phyloP scores from a whole-genome alignment of 768 basidiomycete species.

The Leccinum variicolor region DNA sequence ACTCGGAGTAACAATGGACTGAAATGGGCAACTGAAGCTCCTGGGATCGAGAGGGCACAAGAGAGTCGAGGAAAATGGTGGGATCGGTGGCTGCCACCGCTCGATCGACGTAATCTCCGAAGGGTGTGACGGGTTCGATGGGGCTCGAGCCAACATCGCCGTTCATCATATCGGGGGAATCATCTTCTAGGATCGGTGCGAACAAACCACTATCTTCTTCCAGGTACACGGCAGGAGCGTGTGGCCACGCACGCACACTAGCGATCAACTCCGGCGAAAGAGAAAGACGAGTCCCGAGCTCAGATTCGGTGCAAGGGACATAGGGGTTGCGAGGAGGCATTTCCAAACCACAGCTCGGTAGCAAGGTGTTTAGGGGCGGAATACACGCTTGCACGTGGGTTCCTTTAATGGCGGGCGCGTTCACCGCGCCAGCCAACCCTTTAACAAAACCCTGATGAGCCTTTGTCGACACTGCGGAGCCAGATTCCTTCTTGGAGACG shows the following conservation, averaged over 20 bases:
- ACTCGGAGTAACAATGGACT: conserved; percentile 25
- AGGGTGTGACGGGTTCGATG: conserved; percentile 71
- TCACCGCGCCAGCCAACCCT: conserved; percentile 75
- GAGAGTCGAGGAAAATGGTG: conserved; percentile 22
- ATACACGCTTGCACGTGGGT: conserved; percentile 77
- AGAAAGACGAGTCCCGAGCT: not conserved
- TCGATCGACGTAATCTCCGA: conserved; percentile 72
- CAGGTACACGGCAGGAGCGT: conserved; percentile 14
- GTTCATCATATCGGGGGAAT: conserved; percentile 52
- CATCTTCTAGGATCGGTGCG: conserved; percentile 62
- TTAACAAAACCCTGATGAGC: conserved; percentile 57
- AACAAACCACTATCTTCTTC: conserved; percentile 40
- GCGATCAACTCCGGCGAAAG: conserved; percentile 12
- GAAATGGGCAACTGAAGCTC: conserved; percentile 21
- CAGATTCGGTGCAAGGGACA: conserved; percentile 18
- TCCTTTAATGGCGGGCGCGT: conserved; percentile 86
- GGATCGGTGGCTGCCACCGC: conserved; percentile 49
- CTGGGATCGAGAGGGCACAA: conserved; percentile 15
- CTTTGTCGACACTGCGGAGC: conserved; percentile 3
- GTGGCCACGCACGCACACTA: conserved; percentile 16
- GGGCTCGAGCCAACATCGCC: conserved; percentile 64
- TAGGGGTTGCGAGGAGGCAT: conserved; percentile 18
- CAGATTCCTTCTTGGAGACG: conserved; percentile 57
- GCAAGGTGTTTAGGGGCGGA: conserved; percentile 58
- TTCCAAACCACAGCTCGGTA: conserved; percentile 6